Conservation (phyloP, 108 stramenopile genomes). For the Nannochloropsis gaditana region DNA sequence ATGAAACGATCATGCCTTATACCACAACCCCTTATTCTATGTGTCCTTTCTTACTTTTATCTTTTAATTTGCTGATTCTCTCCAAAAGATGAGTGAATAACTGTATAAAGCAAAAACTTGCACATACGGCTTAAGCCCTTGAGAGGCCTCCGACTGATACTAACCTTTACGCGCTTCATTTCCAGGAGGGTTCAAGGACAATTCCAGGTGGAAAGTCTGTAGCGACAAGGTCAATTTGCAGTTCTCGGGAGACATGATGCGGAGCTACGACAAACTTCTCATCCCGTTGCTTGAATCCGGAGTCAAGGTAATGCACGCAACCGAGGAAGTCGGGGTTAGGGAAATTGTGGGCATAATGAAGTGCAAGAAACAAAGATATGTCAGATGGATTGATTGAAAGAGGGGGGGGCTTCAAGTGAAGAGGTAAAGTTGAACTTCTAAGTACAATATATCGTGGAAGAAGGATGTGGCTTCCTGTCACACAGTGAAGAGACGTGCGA, state of each 20-base stretch:
- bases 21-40: too few species aligned
- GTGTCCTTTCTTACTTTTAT: too few species aligned
- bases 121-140: too few species aligned
- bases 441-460: too few species aligned
- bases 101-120: too few species aligned
- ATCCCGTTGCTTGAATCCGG: conserved; percentile 73
- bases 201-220: conserved; percentile 40
- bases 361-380: too few species aligned
- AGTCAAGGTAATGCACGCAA: conserved; percentile 53
- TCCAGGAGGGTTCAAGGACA: not conserved
- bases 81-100: too few species aligned
- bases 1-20: too few species aligned
- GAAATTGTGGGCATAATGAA: too few species aligned
- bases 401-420: not conserved
- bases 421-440: not conserved
- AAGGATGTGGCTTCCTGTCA: too few species aligned
- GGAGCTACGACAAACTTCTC: conserved; percentile 67
- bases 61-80: too few species aligned
- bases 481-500: too few species aligned
- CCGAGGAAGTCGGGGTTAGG: not conserved
- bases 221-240: conserved; percentile 67
- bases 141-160: conserved; percentile 21
- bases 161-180: conserved; percentile 22
- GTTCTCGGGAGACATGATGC: conserved; percentile 87
- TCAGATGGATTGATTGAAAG: not conserved